Percentiles rank a stretch among this genome's conserved stretches.
Conservation (phyloP, 371 early-diverging fungal species). For the Mycotypha africana region DNA sequence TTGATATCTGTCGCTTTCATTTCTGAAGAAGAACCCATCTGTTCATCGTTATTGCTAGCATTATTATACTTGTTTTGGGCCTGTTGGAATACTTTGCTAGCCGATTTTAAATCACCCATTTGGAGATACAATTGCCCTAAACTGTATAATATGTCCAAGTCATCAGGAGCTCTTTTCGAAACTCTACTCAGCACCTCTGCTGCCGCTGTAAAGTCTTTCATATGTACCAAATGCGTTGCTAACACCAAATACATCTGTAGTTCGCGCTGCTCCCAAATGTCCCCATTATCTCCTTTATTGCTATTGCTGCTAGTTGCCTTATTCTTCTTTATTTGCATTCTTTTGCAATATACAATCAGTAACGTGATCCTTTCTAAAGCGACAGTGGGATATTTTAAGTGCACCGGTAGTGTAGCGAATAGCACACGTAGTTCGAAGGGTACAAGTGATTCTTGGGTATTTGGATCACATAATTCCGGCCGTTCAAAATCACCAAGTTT, state of each 20-base stretch:
- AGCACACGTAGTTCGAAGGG: conserved; percentile 55
- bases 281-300: neutral
- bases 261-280: conserved; percentile 41
- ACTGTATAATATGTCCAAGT: conserved; percentile 47
- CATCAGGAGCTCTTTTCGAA: conserved; percentile 9
- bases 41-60: conserved; percentile 9
- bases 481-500: conserved; percentile 51
- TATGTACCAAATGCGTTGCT: conserved; percentile 45
- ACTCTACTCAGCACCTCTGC: conserved; percentile 31
- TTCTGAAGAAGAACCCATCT: neutral
- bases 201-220: conserved; percentile 44
- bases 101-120: conserved; percentile 46
- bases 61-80: conserved; percentile 5
- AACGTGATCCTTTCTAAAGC: conserved; percentile 49
- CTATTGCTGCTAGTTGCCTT: neutral
- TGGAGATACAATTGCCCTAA: conserved; percentile 56
- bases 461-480: conserved; percentile 21
- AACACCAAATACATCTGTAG: conserved; percentile 50
- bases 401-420: conserved; percentile 46
- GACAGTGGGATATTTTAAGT: conserved; percentile 40
- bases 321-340: conserved; percentile 16
- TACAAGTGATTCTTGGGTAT: conserved; percentile 40
- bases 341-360: conserved; percentile 49
- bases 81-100: conserved; percentile 30
- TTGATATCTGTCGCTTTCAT: conserved; percentile 42